A percentile compares a stretch with the other conserved stretches of the same genome.
Conservation (phyloP, 306 rosid genomes). For the Sphenostylis stenocarpa region DNA sequence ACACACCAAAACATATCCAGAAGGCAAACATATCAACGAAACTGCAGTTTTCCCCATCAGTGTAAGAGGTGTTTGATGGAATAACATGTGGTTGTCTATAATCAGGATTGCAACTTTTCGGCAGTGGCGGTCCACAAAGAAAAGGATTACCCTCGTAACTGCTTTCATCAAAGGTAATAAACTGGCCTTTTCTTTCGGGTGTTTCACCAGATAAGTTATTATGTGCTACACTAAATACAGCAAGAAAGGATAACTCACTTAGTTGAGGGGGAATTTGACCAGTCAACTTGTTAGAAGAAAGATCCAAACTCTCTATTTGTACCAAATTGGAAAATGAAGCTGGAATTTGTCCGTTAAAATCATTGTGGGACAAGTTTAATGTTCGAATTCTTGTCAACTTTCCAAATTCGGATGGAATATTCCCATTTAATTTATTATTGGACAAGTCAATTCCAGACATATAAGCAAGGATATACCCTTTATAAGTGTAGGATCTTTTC, state of each 20-base stretch:
- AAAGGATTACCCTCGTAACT: conserved; percentile 23
- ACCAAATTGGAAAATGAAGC: not conserved
- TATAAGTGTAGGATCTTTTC: not conserved
- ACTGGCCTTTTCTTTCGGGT: not conserved
- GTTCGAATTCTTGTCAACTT: not conserved
- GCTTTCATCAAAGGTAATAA: conserved; percentile 24
- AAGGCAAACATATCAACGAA: not conserved
- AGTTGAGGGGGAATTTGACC: not conserved
- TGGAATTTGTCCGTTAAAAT: not conserved
- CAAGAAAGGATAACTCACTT: not conserved
- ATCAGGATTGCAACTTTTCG: not conserved
- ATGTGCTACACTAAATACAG: not conserved
- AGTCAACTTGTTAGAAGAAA: not conserved
- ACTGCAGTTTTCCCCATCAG: not conserved
- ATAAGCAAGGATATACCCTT: not conserved
- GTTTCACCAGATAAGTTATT: not conserved
- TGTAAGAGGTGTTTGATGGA: not conserved
- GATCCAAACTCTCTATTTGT: not conserved
- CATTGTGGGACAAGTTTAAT: not conserved
- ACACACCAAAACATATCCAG: not conserved
- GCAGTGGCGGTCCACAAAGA: conserved; percentile 22
- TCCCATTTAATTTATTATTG: not conserved
- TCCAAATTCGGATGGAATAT: conserved; percentile 13
- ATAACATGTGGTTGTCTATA: too few species aligned
- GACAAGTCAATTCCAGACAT: not conserved